Evolutionary conservation across 768 basidiomycete genomes (phyloP), one percentile per base, ranked within the genome.

Genomic region (Serpula lacrymans): DNA sequence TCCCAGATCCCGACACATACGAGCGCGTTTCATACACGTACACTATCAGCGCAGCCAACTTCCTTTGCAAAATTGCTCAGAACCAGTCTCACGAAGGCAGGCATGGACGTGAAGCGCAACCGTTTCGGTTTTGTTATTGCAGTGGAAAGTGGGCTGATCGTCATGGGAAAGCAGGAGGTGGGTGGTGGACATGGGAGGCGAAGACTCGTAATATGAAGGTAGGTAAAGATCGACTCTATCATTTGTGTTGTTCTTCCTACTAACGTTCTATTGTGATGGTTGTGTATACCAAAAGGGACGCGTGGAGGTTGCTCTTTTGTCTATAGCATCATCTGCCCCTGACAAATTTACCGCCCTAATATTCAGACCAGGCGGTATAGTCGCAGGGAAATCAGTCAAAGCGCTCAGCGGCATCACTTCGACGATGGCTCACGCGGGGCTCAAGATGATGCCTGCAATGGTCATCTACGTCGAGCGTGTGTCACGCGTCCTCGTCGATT

Each of bases 91-190:
- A 5, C n/a, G 28, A 45, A 35, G 28, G 18, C 21, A 36, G 39
- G 24, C 13, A 24, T 1, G 42, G 21, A 12, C 25, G 12, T 18
- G 26, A n/a, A 3, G 4, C 24, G 25, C 50, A 41, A 1, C 51
- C 48, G 1, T 46, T 58, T 30, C 48, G 53, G 23, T 58, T 58
- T 40, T 58, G 56, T 41, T 58, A 58, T 38, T 58, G 49, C 42
- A 58, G 57, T 37, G 28, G 31, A 32, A 58, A 58, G 20, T 41
- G 50, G 47, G 53, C 53, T 3, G 48, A 50, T 22, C 46, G 56
- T 25, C 17, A 46, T 0, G 39, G 46, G 1, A 50, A 41, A 4
- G 47, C 56, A 3, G 27, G 46, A 10, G 37, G 27, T 9, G 39
- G 43, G 7, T 16, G 48, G 28, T 50, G 52, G 31, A 38, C 43